Base-by-base conservation (phyloP, 805 yeast genomes). In the Sugiyamaella valdiviana region DNA sequence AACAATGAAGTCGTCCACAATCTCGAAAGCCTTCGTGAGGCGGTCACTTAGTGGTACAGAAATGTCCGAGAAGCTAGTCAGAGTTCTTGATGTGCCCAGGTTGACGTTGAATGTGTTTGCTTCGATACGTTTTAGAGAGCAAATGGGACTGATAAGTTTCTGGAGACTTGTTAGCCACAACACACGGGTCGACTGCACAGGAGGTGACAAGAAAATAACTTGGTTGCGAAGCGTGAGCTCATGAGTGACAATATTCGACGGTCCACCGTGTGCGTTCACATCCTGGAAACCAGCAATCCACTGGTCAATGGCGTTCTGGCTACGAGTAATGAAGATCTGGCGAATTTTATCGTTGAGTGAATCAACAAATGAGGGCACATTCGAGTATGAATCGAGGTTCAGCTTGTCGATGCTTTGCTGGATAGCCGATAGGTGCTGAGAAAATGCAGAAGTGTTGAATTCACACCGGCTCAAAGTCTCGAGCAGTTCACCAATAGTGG, bases 371-470 rank as follows among this genome's bases (percentile, higher is more conserved):
- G 38, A 36, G 0, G 57, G 57, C 7, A 73, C 52, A 45, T 70
- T 68, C 0, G 63, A 42, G 52, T 64, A 74, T 1, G 70, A 70
- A 26, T 68, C 71, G n/a, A 66, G 53, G 6, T 64, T 59, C 2
- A 75, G 51, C 2, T 53, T 52, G 48, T 73, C 66, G 2, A 75
- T 61, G 1, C 63, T 29, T 1, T 49, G 46, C 44, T 77, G 80
- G 2, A 76, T 51, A 3, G 51, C 36, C 1, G 48, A 38, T 17
- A 74, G 49, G 0, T 48, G n/a, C 0, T 22, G 16, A 0, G 46
- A 16, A 20, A 76, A 60, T 2, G 19, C 39, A 0, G 32, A 17
- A 1, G 20, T n/a, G 0, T 45, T 24, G 48, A 63, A 74, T 0
- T 45, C 55, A 47, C 74, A 67, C 0, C 38, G 42, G 2, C 46